Evolutionary conservation across 257 asterid species (phyloP), one percentile per base, ranked within the genome.

Genomic region (Nicotiana undulata): DNA sequence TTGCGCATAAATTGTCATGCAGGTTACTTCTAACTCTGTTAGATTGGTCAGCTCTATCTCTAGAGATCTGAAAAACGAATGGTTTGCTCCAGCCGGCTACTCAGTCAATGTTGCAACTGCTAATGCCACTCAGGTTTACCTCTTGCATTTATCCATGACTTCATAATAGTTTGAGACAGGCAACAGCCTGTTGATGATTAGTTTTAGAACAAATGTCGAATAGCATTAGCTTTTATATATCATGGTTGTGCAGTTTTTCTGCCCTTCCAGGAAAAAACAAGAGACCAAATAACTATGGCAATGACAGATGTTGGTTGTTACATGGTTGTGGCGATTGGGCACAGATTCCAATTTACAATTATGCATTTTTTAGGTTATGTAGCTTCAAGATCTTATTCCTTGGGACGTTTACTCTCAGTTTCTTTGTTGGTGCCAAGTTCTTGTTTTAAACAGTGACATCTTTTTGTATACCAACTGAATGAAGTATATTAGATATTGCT

Each of bases 91-190:
- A 40, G 86, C 86, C 13, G 94, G 92, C 74, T 90, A 84, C 81
- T 93, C 98, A 6, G 84, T 93, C 87, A 94, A 94, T 88, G 97
- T 94, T 85, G 98, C 98, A 82, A 94, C 97, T 26, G 97, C 98
- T 79, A 94, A 93, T 88, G 90, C 94, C 75, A 88, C 97, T 77
- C 98, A 94, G 97, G 97, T 93, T 22, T 65, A 26, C 56, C 75
- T 79, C 82, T 20, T 28, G 49, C 63, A 40, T 79, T 20, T 20
- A 37, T 66, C 56, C 53, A 12, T 32, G 40, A 75, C 46, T 37
- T 81, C 9, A 10, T 63, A 53, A 24, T 26, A 76, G 34, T 59
- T 75, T 76, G 61, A 52, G 18, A 80, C 1, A 29, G 40, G 75
- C 51, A 11, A 22, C 53, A 63, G 22, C 40, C 66, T 46, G 60